Percentiles rank a stretch among this genome's conserved stretches.
phyloP scores from a whole-genome alignment of 169 alveolate genomes.

The Eimeria maxima region DNA sequence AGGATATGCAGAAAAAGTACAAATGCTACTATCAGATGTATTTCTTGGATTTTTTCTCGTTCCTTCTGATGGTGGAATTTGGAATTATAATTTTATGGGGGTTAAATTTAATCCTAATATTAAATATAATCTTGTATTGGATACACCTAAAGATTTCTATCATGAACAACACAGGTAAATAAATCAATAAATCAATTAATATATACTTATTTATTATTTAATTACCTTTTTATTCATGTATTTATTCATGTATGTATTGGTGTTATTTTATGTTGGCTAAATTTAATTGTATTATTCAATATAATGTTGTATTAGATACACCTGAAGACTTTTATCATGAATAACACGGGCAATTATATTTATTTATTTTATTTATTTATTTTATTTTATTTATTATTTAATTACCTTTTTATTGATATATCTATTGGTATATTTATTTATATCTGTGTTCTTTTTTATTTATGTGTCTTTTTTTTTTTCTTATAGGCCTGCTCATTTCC shows the following conservation, averaged over 20 bases:
- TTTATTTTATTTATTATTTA: slow-evolving; percentile 88
- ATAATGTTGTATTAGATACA: slow-evolving; percentile 94
- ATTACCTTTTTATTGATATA: slow-evolving; percentile 70
- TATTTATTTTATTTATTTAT: too few relatives aligned
- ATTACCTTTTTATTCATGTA: too few relatives aligned
- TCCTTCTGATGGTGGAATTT: slow-evolving; percentile 97
- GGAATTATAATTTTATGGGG: slow-evolving; percentile 99
- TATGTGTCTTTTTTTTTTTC: too few relatives aligned
- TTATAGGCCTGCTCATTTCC: slow-evolving; percentile 86
- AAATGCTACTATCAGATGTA: slow-evolving; percentile 97
- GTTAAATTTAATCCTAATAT: slow-evolving; percentile 92
- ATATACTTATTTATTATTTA: slow-evolving; percentile 88
- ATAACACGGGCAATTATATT: slow-evolving; percentile 96
- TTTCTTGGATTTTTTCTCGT: slow-evolving; percentile 99
- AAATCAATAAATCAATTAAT: slow-evolving; percentile 5
- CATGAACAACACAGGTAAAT: slow-evolving; percentile 98
- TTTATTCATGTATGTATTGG: too few relatives aligned
- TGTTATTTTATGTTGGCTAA: too few relatives aligned
- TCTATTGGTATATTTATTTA: background rate
- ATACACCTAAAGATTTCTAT: slow-evolving; percentile 98
- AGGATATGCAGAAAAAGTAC: slow-evolving; percentile 90
- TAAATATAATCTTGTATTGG: slow-evolving; percentile 96
- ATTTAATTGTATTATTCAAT: slow-evolving; percentile 95
- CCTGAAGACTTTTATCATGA: slow-evolving; percentile 99
- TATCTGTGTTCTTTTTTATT: background rate